Percentiles rank a stretch among this genome's conserved stretches.
phyloP scores from a whole-genome alignment of 371 early-diverging fungal species.

The Neoconidiobolus thromboides region DNA sequence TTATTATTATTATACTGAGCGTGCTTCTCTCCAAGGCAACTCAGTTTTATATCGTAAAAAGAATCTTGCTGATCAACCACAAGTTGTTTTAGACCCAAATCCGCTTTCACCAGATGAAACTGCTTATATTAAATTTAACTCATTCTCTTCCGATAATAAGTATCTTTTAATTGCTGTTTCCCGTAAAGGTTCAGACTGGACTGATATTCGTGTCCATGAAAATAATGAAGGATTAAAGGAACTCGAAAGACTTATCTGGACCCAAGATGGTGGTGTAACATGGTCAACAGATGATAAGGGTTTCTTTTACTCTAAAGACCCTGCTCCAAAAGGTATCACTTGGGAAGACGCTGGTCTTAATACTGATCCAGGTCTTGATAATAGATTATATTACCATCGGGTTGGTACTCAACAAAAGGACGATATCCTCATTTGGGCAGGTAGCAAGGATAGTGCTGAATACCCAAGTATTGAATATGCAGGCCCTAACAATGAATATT shows the following conservation, averaged over 20 bases:
- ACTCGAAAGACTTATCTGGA: slow-evolving; percentile 21
- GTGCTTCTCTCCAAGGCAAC: slow-evolving; percentile 32
- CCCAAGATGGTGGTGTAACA: slow-evolving; percentile 27
- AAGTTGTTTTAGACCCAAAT: slow-evolving; percentile 10
- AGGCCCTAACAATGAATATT: slow-evolving; percentile 28
- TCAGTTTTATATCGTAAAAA: slow-evolving; percentile 11
- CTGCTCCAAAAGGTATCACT: not conserved
- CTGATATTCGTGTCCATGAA: slow-evolving; percentile 21
- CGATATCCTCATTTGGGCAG: slow-evolving; percentile 20
- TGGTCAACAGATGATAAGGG: slow-evolving; percentile 44
- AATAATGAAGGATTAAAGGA: slow-evolving; percentile 6
- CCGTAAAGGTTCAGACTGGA: slow-evolving; percentile 43
- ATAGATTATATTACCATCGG: slow-evolving; percentile 20
- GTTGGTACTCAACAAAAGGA: slow-evolving; percentile 30
- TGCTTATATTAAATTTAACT: slow-evolving; percentile 16
- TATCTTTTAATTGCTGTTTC: slow-evolving; percentile 21
- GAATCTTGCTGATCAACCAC: not conserved
- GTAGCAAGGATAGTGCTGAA: slow-evolving; percentile 21
- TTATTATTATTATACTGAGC: slow-evolving; percentile 32
- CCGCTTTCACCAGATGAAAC: slow-evolving; percentile 15
- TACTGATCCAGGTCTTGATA: not conserved
- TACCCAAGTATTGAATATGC: slow-evolving; percentile 13
- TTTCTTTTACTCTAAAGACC: slow-evolving; percentile 23
- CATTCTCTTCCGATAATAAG: slow-evolving; percentile 26
- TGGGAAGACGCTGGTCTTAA: not conserved